Conservation (phyloP, 106 monocot species). For the Dendrobium huoshanense region DNA sequence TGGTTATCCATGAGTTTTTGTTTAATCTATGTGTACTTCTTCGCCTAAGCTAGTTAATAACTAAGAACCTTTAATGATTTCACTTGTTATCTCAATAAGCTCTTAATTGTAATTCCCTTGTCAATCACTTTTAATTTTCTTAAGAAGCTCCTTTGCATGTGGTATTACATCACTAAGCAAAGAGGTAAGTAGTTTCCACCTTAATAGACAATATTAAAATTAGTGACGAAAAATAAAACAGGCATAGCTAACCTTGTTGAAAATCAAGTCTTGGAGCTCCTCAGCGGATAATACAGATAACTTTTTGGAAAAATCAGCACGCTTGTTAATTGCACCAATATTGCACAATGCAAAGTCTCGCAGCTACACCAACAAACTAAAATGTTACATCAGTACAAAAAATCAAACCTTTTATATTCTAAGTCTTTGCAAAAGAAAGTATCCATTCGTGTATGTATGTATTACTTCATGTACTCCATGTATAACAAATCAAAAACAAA, state of each 20-base stretch:
- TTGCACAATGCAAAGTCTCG: constrained; percentile 71
- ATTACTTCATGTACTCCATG: neutral
- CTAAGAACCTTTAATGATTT: too few species aligned
- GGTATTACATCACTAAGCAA: too few species aligned
- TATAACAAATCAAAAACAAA: neutral
- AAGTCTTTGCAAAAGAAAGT: neutral
- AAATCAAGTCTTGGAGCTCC: constrained; percentile 87
- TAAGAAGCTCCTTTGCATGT: too few species aligned
- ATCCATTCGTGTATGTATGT: neutral
- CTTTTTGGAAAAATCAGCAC: constrained; percentile 81
- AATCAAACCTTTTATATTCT: neutral
- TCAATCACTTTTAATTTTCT: too few species aligned
- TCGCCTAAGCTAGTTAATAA: too few species aligned
- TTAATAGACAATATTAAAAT: neutral
- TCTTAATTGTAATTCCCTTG: too few species aligned
- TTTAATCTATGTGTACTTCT: too few species aligned
- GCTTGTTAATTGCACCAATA: constrained; percentile 91
- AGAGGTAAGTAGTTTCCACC: neutral
- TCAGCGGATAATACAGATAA: constrained; percentile 60
- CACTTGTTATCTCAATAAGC: too few species aligned
- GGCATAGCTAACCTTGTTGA: constrained; percentile 60
- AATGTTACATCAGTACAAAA: neutral
- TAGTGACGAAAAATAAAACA: neutral
- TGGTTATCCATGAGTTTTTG: too few species aligned
- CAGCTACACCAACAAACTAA: constrained; percentile 38